Conservation (phyloP, 768 basidiomycete species). For the Pisolithus marmoratus region DNA sequence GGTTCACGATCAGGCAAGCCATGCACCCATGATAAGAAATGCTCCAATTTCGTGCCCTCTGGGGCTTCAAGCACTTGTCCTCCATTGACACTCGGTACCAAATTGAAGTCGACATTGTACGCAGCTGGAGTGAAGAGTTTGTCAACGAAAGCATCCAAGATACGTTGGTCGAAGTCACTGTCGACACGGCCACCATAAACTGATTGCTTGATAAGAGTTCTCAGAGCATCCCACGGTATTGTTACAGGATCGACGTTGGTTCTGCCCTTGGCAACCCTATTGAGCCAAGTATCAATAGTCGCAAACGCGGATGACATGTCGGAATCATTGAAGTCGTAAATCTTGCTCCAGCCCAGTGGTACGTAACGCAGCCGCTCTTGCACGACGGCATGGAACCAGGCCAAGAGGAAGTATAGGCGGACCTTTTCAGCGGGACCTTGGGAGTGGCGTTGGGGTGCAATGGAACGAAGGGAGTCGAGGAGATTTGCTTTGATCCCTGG, state of each 20-base stretch:
- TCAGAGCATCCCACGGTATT: slow-evolving; percentile 95
- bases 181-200: slow-evolving; percentile 94
- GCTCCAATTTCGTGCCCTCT: slow-evolving; percentile 88
- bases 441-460: slow-evolving; percentile 62
- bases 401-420: slow-evolving; percentile 90
- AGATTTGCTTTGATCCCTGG: slow-evolving; percentile 97
- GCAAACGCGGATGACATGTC: slow-evolving; percentile 90
- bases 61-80: slow-evolving; percentile 63
- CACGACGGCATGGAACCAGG: slow-evolving; percentile 98
- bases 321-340: slow-evolving; percentile 98
- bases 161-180: slow-evolving; percentile 90
- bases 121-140: slow-evolving; percentile 80
- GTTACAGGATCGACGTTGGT: slow-evolving; percentile 87
- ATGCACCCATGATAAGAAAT: slow-evolving; percentile 89
- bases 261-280: slow-evolving; percentile 72
- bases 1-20: slow-evolving; percentile 89
- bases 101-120: slow-evolving; percentile 90
- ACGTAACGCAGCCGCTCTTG: slow-evolving; percentile 96
- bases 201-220: slow-evolving; percentile 89
- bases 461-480: slow-evolving; percentile 78
- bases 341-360: slow-evolving; percentile 94
- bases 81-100: slow-evolving; percentile 63
- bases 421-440: slow-evolving; percentile 92
- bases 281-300: slow-evolving; percentile 91
- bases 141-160: slow-evolving; percentile 92